Percentiles rank a stretch among this genome's conserved stretches.
Evolutionary conservation across 345 rosid species (phyloP).

Genomic region (Eucalyptus regnans): DNA sequence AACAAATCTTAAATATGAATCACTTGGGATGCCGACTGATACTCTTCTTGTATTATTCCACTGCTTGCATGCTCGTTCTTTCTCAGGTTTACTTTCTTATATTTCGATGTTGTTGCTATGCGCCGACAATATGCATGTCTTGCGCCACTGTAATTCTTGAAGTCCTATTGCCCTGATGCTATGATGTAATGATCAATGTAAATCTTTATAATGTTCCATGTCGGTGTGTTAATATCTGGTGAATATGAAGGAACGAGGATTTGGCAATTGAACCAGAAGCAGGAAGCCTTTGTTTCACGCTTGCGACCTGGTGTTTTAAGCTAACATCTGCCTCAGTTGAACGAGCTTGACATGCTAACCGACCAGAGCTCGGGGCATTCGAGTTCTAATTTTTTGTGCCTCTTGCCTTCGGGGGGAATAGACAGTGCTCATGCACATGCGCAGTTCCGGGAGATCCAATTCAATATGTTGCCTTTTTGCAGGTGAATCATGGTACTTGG

Average conservation of each 20-base stretch:
- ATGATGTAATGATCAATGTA: neutral
- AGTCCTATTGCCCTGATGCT: neutral
- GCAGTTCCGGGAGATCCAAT: neutral
- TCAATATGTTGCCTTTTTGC: neutral
- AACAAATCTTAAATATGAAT: neutral
- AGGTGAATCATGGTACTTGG: neutral
- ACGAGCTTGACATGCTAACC: neutral
- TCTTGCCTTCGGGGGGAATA: neutral
- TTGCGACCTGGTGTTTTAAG: neutral
- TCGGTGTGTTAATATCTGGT: neutral
- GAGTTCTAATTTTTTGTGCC: neutral
- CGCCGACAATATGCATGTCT: neutral
- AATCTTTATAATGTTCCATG: neutral
- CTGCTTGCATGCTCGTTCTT: neutral
- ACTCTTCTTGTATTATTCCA: neutral
- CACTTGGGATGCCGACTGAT: neutral
- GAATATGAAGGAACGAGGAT: neutral
- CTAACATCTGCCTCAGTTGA: neutral
- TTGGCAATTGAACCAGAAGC: neutral
- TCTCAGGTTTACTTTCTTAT: neutral
- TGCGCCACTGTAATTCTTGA: neutral
- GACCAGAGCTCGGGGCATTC: rapidly evolving
- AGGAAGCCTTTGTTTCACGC: neutral
- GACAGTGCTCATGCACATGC: neutral
- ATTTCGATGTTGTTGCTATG: neutral